Conservation (phyloP, 345 rosid genomes). For the Streptanthus diversifolius region DNA sequence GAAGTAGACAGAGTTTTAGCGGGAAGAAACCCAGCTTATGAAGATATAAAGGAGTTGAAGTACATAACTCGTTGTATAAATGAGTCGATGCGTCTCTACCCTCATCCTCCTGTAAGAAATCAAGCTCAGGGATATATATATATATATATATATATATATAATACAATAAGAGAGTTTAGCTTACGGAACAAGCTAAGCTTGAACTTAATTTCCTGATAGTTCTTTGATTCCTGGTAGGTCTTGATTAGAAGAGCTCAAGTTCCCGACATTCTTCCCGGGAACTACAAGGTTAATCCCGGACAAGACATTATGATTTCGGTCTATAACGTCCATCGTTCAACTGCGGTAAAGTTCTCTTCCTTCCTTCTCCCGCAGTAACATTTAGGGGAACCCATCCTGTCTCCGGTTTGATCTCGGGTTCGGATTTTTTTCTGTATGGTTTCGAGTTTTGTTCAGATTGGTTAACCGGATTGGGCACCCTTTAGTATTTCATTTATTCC, state of each 20-base stretch:
- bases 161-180: not conserved
- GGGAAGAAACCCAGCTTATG: slow-evolving; percentile 69
- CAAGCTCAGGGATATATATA: slow-evolving; percentile 5
- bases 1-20: slow-evolving; percentile 80
- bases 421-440: not conserved
- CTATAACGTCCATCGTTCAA: slow-evolving; percentile 86
- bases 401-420: not conserved
- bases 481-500: too few species aligned
- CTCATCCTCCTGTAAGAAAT: slow-evolving; percentile 95
- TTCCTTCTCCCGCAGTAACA: not conserved
- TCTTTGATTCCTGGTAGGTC: slow-evolving; percentile 46
- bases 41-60: slow-evolving; percentile 75
- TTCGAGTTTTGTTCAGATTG: not conserved
- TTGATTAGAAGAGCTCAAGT: slow-evolving; percentile 85
- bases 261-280: slow-evolving; percentile 87
- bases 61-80: slow-evolving; percentile 78
- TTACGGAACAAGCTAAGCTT: not conserved
- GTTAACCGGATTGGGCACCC: not conserved
- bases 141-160: too few species aligned
- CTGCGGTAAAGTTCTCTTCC: slow-evolving; percentile 46
- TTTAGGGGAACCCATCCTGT: not conserved
- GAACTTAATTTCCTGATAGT: not conserved
- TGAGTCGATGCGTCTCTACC: slow-evolving; percentile 90
- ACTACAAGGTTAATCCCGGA: slow-evolving; percentile 78
- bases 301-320: slow-evolving; percentile 98